Evolutionary conservation across 495 filamentous ascomycete species (phyloP).

Genomic region (Penicillium malachiteum): DNA sequence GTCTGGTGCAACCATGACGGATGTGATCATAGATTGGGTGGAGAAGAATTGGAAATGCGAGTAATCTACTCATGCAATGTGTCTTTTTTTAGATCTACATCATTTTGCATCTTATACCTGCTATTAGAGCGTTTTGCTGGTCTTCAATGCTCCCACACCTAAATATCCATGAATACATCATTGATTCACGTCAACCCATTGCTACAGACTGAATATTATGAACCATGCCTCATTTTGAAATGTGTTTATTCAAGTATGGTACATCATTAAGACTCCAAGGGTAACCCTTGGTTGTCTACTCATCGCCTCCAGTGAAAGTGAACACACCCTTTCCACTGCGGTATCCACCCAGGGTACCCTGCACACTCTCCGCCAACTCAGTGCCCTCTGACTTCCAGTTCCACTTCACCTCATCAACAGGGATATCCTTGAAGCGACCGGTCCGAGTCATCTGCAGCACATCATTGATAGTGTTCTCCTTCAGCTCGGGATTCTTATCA

Average conservation of each 20-base stretch:
- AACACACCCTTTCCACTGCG: constrained; percentile 87
- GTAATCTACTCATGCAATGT: constrained; percentile 1
- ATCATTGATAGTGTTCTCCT: constrained; percentile 75
- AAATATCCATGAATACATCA: too few species aligned
- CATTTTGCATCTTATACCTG: too few species aligned
- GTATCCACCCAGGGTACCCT: constrained; percentile 75
- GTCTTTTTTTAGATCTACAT: neutral
- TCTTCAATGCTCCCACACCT: too few species aligned
- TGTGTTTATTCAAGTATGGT: constrained; percentile 4
- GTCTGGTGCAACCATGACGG: constrained; percentile 65
- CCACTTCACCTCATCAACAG: constrained; percentile 77
- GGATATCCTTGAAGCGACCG: constrained; percentile 79
- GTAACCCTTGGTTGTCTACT: constrained; percentile 6
- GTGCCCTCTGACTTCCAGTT: constrained; percentile 70
- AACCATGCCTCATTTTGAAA: neutral
- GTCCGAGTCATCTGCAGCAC: constrained; percentile 69
- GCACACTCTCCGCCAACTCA: constrained; percentile 60
- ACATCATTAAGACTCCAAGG: neutral
- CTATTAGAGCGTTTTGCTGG: too few species aligned
- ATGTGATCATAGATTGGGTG: constrained; percentile 75
- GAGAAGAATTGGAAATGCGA: constrained; percentile 68
- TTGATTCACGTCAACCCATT: too few species aligned
- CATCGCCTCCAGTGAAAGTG: constrained; percentile 61
- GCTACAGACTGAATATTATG: too few species aligned
- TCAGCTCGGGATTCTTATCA: constrained; percentile 69